These are phyloP conservation scores for Angophora floribunda DNA, from an alignment of 345 rosid species.

Conservation along the genomic window DNA sequence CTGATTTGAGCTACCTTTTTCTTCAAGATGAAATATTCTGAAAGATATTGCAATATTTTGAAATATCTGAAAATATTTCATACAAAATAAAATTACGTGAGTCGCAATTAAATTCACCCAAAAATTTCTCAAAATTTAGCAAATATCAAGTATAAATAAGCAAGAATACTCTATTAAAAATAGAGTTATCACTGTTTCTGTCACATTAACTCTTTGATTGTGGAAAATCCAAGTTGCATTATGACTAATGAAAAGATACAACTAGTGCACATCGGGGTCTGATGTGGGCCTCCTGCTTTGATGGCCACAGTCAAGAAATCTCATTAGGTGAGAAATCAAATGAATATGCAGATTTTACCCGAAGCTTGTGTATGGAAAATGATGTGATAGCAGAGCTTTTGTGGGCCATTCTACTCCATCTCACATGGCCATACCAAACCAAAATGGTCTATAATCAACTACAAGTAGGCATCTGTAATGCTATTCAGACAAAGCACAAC, in stretches of 20 bases:
- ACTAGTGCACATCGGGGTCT: neutral
- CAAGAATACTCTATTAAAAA: too few relatives aligned
- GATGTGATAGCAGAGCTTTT: neutral
- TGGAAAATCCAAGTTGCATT: neutral
- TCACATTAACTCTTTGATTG: neutral
- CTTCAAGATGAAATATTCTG: too few relatives aligned
- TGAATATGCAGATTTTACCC: neutral
- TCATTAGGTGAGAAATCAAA: neutral
- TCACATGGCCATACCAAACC: constrained; percentile 1
- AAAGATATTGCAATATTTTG: too few relatives aligned
- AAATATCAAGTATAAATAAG: too few relatives aligned
- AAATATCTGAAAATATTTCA: too few relatives aligned
- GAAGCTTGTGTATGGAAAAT: neutral
- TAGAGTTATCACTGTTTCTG: too few relatives aligned
- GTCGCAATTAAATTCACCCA: too few relatives aligned
- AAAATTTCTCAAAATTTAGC: too few relatives aligned
- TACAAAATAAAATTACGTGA: too few relatives aligned
- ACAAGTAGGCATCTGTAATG: neutral
- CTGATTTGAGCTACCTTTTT: too few relatives aligned
- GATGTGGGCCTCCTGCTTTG: neutral
- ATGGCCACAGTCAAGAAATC: neutral
- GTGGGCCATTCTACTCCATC: neutral
- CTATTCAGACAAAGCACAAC: neutral
- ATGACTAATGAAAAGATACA: neutral
- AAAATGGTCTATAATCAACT: neutral